Conservation (phyloP, 306 rosid species). For the Cucumis cinereus region DNA sequence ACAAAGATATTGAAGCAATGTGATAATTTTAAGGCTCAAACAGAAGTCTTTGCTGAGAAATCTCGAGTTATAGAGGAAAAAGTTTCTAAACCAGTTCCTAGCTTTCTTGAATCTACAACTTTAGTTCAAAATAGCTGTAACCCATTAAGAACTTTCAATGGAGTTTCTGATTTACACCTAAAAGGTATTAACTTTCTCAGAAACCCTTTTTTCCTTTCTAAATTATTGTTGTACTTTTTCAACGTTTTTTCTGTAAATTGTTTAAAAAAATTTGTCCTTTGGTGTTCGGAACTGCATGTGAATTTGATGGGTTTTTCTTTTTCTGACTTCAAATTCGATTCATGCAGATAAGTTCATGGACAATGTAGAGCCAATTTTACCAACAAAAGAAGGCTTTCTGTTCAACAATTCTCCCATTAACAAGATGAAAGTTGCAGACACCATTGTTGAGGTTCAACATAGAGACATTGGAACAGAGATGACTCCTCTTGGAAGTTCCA, state of each 20-base stretch:
- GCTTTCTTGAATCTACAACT: slow-evolving; percentile 31
- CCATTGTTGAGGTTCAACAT: slow-evolving; percentile 46
- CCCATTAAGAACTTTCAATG: slow-evolving; percentile 31
- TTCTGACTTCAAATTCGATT: slow-evolving; percentile 16
- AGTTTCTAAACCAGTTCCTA: slow-evolving; percentile 39
- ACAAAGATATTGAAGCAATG: slow-evolving; percentile 31
- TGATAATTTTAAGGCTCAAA: slow-evolving; percentile 39
- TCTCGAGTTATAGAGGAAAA: slow-evolving; percentile 50
- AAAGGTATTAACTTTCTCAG: slow-evolving; percentile 35
- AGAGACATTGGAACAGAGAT: slow-evolving; percentile 84
- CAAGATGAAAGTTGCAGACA: slow-evolving; percentile 36
- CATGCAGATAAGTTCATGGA: slow-evolving; percentile 81
- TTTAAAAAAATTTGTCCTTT: not conserved
- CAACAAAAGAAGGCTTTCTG: slow-evolving; percentile 57
- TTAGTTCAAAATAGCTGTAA: slow-evolving; percentile 36
- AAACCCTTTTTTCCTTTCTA: slow-evolving; percentile 1
- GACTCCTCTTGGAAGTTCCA: slow-evolving; percentile 95
- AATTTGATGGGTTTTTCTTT: not conserved
- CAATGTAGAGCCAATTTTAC: slow-evolving; percentile 37
- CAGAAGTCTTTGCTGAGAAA: slow-evolving; percentile 49
- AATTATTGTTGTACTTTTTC: not conserved
- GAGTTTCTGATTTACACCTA: slow-evolving; percentile 48
- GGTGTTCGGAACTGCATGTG: not conserved
- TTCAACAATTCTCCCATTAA: slow-evolving; percentile 43
- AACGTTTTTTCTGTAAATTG: not conserved